Percentiles rank a stretch among this genome's conserved stretches.
Evolutionary conservation across 2,329 filamentous ascomycete species (phyloP).

Genomic region (Paraphaeosphaeria minitans): DNA sequence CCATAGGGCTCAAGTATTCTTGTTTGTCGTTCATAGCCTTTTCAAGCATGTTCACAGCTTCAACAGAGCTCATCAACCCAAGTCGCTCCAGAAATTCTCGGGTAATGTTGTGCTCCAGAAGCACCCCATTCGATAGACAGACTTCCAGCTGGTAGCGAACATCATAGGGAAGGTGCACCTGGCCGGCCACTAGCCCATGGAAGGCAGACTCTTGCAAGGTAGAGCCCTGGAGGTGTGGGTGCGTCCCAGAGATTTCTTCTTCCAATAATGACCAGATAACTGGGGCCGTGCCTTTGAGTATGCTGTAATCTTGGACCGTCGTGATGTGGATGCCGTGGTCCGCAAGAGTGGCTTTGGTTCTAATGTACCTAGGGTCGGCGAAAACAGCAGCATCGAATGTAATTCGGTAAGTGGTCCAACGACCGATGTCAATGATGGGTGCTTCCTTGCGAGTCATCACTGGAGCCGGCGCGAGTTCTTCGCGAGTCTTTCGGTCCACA

Average conservation of each 20-base stretch:
- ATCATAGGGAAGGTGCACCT: slow-evolving; percentile 57
- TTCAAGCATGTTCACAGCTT: slow-evolving; percentile 72
- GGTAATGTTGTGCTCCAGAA: slow-evolving; percentile 77
- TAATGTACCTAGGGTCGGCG: slow-evolving; percentile 43
- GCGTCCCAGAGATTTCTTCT: slow-evolving; percentile 34
- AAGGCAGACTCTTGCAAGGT: slow-evolving; percentile 19
- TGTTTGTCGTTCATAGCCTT: slow-evolving; percentile 70
- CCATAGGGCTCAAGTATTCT: slow-evolving; percentile 70
- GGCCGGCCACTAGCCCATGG: slow-evolving; percentile 39
- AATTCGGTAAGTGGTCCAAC: slow-evolving; percentile 67
- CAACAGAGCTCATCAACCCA: slow-evolving; percentile 53
- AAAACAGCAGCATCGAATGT: slow-evolving; percentile 49
- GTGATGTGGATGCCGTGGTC: slow-evolving; percentile 74
- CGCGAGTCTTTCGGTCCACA: slow-evolving; percentile 47
- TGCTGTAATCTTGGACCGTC: slow-evolving; percentile 50
- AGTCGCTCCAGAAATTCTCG: slow-evolving; percentile 70
- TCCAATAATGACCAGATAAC: slow-evolving; percentile 35
- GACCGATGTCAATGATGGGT: slow-evolving; percentile 65
- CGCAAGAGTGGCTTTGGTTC: slow-evolving; percentile 61
- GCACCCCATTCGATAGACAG: slow-evolving; percentile 78
- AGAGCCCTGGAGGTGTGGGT: slow-evolving; percentile 24
- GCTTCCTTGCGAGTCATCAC: slow-evolving; percentile 49
- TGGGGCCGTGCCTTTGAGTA: slow-evolving; percentile 28
- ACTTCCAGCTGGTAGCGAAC: slow-evolving; percentile 92
- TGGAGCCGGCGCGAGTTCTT: slow-evolving; percentile 25